A percentile compares a stretch with the other conserved stretches of the same genome.
Evolutionary conservation across 2,329 filamentous ascomycete genomes (phyloP).

Genomic region (Pochonia chlamydosporia): DNA sequence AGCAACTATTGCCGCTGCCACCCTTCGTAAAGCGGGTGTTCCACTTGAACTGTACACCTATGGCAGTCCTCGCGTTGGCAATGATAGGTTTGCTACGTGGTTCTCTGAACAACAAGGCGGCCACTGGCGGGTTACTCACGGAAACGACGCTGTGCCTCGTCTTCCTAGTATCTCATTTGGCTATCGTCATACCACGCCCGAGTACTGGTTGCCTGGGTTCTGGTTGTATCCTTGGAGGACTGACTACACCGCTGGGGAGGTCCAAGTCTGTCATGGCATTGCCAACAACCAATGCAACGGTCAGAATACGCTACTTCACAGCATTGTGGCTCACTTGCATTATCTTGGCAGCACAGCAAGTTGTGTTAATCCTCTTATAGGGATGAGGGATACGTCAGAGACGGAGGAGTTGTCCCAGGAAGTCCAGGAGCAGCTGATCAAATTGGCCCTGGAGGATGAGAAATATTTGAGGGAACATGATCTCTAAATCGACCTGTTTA

Average conservation of each 20-base stretch:
- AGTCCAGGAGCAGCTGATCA: no score
- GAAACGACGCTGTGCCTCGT: constrained; percentile 60
- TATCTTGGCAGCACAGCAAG: constrained; percentile 47
- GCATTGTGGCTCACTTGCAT: constrained; percentile 38
- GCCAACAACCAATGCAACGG: constrained; percentile 45
- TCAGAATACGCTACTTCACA: constrained; percentile 35
- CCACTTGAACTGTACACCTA: constrained; percentile 56
- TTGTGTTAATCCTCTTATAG: no score
- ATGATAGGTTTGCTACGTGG: constrained; percentile 46
- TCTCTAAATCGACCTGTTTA: no score
- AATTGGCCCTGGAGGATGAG: no score
- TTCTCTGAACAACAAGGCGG: constrained; percentile 45
- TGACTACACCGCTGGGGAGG: constrained; percentile 31
- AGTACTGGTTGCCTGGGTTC: constrained; percentile 60
- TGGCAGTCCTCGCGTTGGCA: constrained; percentile 63
- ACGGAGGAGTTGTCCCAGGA: no score
- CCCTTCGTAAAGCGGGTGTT: constrained; percentile 44
- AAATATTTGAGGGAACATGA: no score
- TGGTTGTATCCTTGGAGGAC: constrained; percentile 19
- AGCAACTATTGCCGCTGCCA: constrained; percentile 52
- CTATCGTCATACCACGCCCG: constrained; percentile 62
- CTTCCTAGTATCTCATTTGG: constrained; percentile 56
- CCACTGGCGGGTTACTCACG: constrained; percentile 62
- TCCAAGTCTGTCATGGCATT: constrained; percentile 43
- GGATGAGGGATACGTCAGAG: no score